phyloP scores from a whole-genome alignment of 495 filamentous ascomycete species.

The Trichocladium antarcticum region DNA sequence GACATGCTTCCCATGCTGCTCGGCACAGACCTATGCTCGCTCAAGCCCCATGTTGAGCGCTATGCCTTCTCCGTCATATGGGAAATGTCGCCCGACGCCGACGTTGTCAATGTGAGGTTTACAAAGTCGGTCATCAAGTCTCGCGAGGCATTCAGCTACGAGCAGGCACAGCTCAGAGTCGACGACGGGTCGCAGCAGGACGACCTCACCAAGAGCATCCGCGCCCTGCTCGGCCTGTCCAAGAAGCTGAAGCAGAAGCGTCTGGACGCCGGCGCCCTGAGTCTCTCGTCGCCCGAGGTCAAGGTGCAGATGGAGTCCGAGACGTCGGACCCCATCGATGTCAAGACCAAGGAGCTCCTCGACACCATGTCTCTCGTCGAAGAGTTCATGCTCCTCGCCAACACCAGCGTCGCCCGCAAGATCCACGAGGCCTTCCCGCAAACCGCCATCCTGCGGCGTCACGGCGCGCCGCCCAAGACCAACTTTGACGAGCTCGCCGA shows the following conservation, averaged over 20 bases:
- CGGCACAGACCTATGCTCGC: slow-evolving; percentile 89
- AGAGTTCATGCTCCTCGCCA: slow-evolving; percentile 98
- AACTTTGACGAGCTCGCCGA: slow-evolving; percentile 91
- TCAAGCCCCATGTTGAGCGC: slow-evolving; percentile 95
- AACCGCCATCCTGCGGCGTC: slow-evolving; percentile 84
- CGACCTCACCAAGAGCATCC: slow-evolving; percentile 82
- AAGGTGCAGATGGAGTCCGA: slow-evolving; percentile 88
- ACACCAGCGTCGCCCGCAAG: slow-evolving; percentile 80
- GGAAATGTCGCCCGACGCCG: slow-evolving; percentile 78
- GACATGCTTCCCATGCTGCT: slow-evolving; percentile 96
- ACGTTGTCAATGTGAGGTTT: slow-evolving; percentile 71
- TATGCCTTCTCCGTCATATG: slow-evolving; percentile 93
- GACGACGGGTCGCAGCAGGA: slow-evolving; percentile 79
- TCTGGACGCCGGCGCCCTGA: slow-evolving; percentile 89
- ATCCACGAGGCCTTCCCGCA: slow-evolving; percentile 86
- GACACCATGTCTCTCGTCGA: slow-evolving; percentile 96
- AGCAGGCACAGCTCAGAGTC: slow-evolving; percentile 85
- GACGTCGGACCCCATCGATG: slow-evolving; percentile 88
- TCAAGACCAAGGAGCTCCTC: slow-evolving; percentile 87
- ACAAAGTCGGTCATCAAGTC: slow-evolving; percentile 97
- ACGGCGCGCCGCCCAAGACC: slow-evolving; percentile 80
- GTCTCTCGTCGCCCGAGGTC: slow-evolving; percentile 90
- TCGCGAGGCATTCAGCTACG: slow-evolving; percentile 96
- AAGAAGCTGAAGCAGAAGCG: slow-evolving; percentile 92
- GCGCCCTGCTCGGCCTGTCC: slow-evolving; percentile 73